These are phyloP conservation scores for Nothophoma quercina DNA, from an alignment of 2,329 filamentous ascomycete genomes.

Conservation along the genomic window DNA sequence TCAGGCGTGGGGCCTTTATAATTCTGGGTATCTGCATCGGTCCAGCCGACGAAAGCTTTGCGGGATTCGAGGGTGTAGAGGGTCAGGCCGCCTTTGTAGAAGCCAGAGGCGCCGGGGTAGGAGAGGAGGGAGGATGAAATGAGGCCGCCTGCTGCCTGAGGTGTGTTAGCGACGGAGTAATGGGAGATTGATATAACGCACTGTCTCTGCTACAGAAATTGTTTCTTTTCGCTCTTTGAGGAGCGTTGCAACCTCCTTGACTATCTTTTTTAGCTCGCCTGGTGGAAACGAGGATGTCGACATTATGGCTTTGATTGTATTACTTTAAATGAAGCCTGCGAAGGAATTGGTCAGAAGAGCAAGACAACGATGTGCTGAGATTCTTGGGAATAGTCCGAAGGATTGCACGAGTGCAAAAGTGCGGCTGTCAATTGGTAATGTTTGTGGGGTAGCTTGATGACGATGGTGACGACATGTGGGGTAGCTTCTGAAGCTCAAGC, in stretches of 20 bases:
- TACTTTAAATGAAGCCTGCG: neutral
- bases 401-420: neutral
- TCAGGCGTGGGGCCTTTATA: slow-evolving; percentile 68
- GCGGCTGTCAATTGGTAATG: neutral
- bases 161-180: slow-evolving; percentile 2
- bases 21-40: slow-evolving; percentile 56
- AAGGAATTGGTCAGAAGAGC: neutral
- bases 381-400: neutral
- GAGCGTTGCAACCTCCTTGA: slow-evolving; percentile 60
- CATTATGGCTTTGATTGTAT: slow-evolving; percentile 25
- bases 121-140: slow-evolving; percentile 67
- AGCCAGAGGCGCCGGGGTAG: slow-evolving; percentile 63
- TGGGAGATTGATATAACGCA: slow-evolving; percentile 30
- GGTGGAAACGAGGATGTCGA: slow-evolving; percentile 51
- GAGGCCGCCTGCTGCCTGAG: slow-evolving; percentile 68
- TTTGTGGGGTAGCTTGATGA: slow-evolving; percentile 26
- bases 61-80: slow-evolving; percentile 67
- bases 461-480: slow-evolving; percentile 29
- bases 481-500: slow-evolving; percentile 18
- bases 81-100: slow-evolving; percentile 70
- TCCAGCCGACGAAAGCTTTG: slow-evolving; percentile 68
- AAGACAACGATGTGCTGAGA: neutral
- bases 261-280: slow-evolving; percentile 51
- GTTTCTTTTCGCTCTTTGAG: slow-evolving; percentile 64
- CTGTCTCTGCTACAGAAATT: slow-evolving; percentile 68